phyloP scores from a whole-genome alignment of 768 basidiomycete genomes.

The Aureoboletus auriporus region DNA sequence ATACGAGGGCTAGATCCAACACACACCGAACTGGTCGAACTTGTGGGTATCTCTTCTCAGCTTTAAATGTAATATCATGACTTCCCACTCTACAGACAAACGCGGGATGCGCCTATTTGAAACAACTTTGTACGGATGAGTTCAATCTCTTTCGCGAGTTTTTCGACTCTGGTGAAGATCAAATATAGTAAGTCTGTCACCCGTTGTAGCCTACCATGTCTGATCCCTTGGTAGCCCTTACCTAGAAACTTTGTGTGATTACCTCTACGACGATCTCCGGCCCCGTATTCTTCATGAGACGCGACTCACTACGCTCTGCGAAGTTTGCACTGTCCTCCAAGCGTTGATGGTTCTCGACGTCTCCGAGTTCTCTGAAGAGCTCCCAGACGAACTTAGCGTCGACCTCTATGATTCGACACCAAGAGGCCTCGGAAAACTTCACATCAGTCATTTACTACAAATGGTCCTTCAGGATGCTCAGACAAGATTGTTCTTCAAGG shows the following conservation, averaged over 20 bases:
- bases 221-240: conserved; percentile 58
- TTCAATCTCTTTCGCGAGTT: conserved; percentile 82
- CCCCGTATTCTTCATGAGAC: conserved; percentile 94
- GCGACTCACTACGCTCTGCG: conserved; percentile 80
- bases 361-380: conserved; percentile 34
- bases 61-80: not conserved
- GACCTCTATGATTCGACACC: conserved; percentile 36
- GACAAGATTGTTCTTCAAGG: conserved; percentile 93
- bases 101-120: conserved; percentile 88
- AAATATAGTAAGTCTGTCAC: conserved; percentile 52
- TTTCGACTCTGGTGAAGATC: conserved; percentile 81
- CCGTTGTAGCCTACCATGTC: conserved; percentile 1
- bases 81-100: conserved; percentile 56
- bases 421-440: conserved; percentile 54
- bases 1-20: conserved; percentile 78
- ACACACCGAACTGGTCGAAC: conserved; percentile 79
- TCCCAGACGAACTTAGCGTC: conserved; percentile 31
- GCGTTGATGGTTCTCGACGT: conserved; percentile 94
- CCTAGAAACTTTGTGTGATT: conserved; percentile 88
- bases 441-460: conserved; percentile 76
- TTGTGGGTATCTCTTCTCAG: conserved; percentile 46
- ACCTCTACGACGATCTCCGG: conserved; percentile 92
- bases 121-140: conserved; percentile 87
- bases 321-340: conserved; percentile 94
- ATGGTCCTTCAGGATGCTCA: conserved; percentile 96